Base-by-base conservation (phyloP, 78 protist genomes). In the Dictyostelium intermedium region DNA sequence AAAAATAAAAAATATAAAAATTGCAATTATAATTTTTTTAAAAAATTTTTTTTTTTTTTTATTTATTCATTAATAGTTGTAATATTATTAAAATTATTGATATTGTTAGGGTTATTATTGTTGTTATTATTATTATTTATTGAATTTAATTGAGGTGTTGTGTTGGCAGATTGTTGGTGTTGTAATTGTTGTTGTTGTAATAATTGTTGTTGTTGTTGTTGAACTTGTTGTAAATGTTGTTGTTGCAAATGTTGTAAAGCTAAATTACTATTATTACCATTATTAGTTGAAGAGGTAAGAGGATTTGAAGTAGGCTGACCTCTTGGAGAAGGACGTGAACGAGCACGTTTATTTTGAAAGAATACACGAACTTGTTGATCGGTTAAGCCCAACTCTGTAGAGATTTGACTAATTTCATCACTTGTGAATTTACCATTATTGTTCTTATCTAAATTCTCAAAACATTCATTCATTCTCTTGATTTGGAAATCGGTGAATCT, bases 331-430 rank as follows among this genome's bases (percentile, higher is more conserved):
- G 82, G 82, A 34, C 85, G 56, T 34, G 74, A 53, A 45, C 85
- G 56, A 16, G 85, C 85, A n/a, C 73, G 25, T 81, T 53, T 81
- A 53, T 81, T 81, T 81, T 81, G 85, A 53, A 81, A 81, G 61
- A 27, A 81, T 20, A 81, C 47, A 41, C 60, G 56, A 3, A 81
- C 85, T 34, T 81, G 85, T 20, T 81, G 85, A 27, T 81, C 85
- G 5, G 69, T 81, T 20, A 81, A 34, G 2, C 53, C 45, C 45
- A 81, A 7, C 23, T 81, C 85, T 3, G 50, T 18, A 5, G 73
- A 2, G 34, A 80, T 53, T 16, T 11, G 73, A 8, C n/a, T 14
- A 20, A 80, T 53, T 34, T 80, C 85, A 11, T 80, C 85, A 34
- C 47, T 41, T 30, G 50, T 53, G 18, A n/a, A 53, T 53, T 80